A percentile compares a stretch with the other conserved stretches of the same genome.
Conservation (phyloP, 495 filamentous ascomycete genomes). For the Massariosphaeria phaeospora region DNA sequence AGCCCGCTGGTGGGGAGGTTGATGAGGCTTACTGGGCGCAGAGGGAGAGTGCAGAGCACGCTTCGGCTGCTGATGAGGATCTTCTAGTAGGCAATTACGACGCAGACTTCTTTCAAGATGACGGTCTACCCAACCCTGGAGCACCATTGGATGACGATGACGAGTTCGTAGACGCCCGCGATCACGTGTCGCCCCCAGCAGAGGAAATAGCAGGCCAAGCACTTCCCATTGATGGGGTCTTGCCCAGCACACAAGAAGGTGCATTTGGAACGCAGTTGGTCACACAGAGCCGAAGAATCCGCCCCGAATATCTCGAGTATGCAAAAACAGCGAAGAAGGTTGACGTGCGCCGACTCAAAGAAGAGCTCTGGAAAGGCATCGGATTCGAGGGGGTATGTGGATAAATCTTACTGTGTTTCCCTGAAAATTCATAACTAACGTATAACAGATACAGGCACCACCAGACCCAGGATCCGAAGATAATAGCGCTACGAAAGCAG, state of each 20-base stretch:
- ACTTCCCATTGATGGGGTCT: constrained; percentile 42
- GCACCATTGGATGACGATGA: constrained; percentile 76
- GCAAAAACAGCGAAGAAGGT: constrained; percentile 97
- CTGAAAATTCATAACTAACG: not conserved
- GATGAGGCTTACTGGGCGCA: constrained; percentile 95
- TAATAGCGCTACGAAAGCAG: constrained; percentile 27
- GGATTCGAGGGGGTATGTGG: constrained; percentile 51
- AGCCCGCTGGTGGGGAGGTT: constrained; percentile 66
- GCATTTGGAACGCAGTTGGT: constrained; percentile 86
- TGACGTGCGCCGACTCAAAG: constrained; percentile 90
- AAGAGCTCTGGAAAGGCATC: constrained; percentile 92
- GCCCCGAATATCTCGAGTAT: constrained; percentile 96
- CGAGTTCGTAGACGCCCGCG: constrained; percentile 84
- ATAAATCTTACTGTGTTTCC: not conserved
- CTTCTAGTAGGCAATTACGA: constrained; percentile 71
- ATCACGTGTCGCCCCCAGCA: constrained; percentile 74
- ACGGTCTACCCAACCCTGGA: constrained; percentile 71
- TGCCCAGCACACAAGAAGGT: constrained; percentile 41
- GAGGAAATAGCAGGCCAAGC: constrained; percentile 48
- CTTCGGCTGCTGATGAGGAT: constrained; percentile 50
- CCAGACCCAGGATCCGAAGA: not conserved
- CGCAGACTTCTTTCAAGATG: constrained; percentile 96
- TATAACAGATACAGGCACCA: constrained; percentile 1
- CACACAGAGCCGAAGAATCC: constrained; percentile 72
- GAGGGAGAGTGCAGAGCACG: constrained; percentile 55